Conservation (phyloP, 2,329 filamentous ascomycete genomes). For the Aureobasidium zeae region DNA sequence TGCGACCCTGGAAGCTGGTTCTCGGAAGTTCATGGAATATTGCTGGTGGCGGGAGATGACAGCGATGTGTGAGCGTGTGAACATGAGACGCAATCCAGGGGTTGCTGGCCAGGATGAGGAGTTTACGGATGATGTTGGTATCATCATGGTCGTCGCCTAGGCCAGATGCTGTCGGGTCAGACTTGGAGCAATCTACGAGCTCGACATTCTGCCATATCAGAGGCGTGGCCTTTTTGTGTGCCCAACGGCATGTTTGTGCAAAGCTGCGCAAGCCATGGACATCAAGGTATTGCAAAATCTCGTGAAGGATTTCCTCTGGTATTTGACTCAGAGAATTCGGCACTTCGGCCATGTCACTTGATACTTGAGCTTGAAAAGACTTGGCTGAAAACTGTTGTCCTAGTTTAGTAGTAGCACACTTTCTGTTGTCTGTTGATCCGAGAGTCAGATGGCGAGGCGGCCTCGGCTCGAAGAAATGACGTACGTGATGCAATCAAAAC, state of each 20-base stretch:
- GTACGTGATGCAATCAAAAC: background rate
- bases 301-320: conserved; percentile 35
- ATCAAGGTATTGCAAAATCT: conserved; percentile 31
- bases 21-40: conserved; percentile 37
- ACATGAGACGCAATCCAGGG: conserved; percentile 35
- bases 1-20: conserved; percentile 32
- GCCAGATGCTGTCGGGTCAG: conserved; percentile 19
- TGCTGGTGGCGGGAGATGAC: conserved; percentile 37
- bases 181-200: conserved; percentile 32
- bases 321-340: conserved; percentile 20
- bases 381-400: no score
- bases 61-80: conserved; percentile 36
- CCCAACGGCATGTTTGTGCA: conserved; percentile 29
- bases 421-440: background rate
- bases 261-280: conserved; percentile 25
- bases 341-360: background rate
- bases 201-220: conserved; percentile 35
- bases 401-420: no score
- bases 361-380: no score
- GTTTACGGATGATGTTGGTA: conserved; percentile 35
- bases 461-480: conserved; percentile 3
- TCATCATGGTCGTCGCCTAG: conserved; percentile 32
- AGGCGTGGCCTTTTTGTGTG: conserved; percentile 30
- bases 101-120: conserved; percentile 35
- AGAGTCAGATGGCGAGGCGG: background rate